These are phyloP conservation scores for Arthrobotrys musiformis DNA, from an alignment of 2,329 filamentous ascomycete species.

Conservation along the genomic window DNA sequence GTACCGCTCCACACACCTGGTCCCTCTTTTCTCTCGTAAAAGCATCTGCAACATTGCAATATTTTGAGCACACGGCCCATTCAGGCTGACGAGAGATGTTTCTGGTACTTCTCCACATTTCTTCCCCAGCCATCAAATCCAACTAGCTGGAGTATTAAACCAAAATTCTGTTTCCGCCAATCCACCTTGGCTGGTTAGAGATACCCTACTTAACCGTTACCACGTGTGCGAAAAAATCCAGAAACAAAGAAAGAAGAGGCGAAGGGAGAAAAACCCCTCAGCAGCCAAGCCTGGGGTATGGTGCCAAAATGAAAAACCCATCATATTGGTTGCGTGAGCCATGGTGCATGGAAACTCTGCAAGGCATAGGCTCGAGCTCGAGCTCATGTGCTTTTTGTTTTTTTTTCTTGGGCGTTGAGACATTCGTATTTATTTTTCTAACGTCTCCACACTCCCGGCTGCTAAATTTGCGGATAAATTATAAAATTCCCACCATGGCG, in stretches of 20 bases:
- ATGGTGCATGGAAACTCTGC: slow-evolving; percentile 19
- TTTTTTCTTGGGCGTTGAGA: neutral
- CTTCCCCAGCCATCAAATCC: slow-evolving; percentile 10
- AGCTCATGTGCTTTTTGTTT: slow-evolving; percentile 2
- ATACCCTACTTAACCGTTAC: slow-evolving; percentile 25
- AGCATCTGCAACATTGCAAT: neutral
- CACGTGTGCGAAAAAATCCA: slow-evolving; percentile 38
- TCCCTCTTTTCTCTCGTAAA: neutral
- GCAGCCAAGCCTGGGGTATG: slow-evolving; percentile 12
- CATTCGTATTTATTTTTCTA: slow-evolving; percentile 23
- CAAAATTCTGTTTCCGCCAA: neutral
- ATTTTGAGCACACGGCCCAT: neutral
- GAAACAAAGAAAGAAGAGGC: slow-evolving; percentile 12
- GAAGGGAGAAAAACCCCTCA: slow-evolving; percentile 50
- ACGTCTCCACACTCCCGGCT: slow-evolving; percentile 30
- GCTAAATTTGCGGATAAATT: slow-evolving; percentile 52
- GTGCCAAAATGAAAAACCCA: neutral
- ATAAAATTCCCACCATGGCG: slow-evolving; percentile 17
- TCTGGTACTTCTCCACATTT: slow-evolving; percentile 8
- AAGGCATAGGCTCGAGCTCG: slow-evolving; percentile 36
- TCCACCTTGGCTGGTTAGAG: slow-evolving; percentile 12
- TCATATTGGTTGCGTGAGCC: slow-evolving; percentile 20
- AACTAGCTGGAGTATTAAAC: slow-evolving; percentile 1
- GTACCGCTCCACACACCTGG: slow-evolving; percentile 5
- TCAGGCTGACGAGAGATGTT: slow-evolving; percentile 16